A percentile compares a stretch with the other conserved stretches of the same genome.
These are phyloP conservation scores for Nyctanthes arbortristis DNA, from an alignment of 257 asterid genomes.

Conservation along the genomic window DNA sequence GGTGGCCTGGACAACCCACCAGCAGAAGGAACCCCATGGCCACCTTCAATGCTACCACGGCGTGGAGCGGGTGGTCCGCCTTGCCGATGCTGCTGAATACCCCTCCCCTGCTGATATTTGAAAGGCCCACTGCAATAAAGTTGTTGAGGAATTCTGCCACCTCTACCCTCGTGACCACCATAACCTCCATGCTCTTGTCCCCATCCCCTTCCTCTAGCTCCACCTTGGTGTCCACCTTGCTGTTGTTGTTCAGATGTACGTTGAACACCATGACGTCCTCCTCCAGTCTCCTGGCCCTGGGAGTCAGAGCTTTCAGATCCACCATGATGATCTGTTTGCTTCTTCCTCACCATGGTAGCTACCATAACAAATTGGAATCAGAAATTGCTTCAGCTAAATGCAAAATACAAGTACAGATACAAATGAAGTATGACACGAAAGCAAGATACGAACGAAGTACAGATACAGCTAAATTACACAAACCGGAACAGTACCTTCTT, in stretches of 20 bases:
- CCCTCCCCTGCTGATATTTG: conserved; percentile 49
- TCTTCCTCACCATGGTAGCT: conserved; percentile 75
- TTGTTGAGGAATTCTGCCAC: conserved; percentile 47
- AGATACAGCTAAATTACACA: too few relatives aligned
- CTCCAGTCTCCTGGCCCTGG: conserved; percentile 50
- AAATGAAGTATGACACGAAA: too few relatives aligned
- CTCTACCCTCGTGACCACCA: conserved; percentile 49
- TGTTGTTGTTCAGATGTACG: conserved; percentile 51
- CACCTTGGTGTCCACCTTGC: conserved; percentile 51
- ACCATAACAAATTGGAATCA: conserved; percentile 32
- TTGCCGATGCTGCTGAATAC: conserved; percentile 53
- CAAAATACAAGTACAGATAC: conserved; percentile 15
- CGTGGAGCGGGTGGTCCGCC: conserved; percentile 57
- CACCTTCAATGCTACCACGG: conserved; percentile 56
- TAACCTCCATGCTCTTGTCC: conserved; percentile 50
- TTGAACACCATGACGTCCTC: conserved; percentile 56
- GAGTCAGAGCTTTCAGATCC: conserved; percentile 65
- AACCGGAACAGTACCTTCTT: too few relatives aligned
- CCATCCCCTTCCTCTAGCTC: conserved; percentile 46
- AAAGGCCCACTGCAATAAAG: conserved; percentile 35
- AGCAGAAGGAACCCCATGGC: conserved; percentile 63
- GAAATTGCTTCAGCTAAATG: conserved; percentile 4
- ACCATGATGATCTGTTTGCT: conserved; percentile 63
- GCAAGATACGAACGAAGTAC: too few relatives aligned
- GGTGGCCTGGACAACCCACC: conserved; percentile 79